These are phyloP conservation scores for Fusarium sp. DNA, from an alignment of 2,329 filamentous ascomycete genomes.

Conservation along the genomic window DNA sequence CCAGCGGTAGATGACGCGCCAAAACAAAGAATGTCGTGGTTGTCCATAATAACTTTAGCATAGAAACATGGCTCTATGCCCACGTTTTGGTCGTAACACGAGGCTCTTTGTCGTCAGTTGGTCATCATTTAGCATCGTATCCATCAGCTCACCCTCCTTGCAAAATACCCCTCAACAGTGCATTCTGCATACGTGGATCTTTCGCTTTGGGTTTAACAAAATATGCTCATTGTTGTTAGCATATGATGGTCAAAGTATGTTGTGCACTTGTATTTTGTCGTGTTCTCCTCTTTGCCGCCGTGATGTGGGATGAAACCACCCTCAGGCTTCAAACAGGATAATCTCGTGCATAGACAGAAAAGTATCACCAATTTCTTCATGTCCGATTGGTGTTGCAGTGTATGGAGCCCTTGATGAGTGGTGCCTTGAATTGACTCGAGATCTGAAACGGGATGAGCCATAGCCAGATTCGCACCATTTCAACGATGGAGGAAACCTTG, in stretches of 20 bases:
- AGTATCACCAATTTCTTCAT: background rate
- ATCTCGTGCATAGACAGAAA: background rate
- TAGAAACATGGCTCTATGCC: background rate
- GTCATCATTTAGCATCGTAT: conserved; percentile 27
- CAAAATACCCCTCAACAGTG: conserved; percentile 15
- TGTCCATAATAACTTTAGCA: background rate
- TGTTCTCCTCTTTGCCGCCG: background rate
- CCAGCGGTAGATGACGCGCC: background rate
- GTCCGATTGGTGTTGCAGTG: conserved; percentile 9
- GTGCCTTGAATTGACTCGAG: conserved; percentile 10
- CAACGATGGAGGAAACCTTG: conserved; percentile 22
- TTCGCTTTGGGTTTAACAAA: conserved; percentile 13
- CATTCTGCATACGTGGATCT: conserved; percentile 26
- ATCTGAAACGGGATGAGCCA: conserved; percentile 28
- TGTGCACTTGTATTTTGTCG: background rate
- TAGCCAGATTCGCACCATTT: conserved; percentile 12
- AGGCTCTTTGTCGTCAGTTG: conserved; percentile 17
- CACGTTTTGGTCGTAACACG: conserved; percentile 23
- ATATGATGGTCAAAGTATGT: background rate
- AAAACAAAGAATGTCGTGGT: background rate
- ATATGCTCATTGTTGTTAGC: background rate
- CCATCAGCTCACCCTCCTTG: conserved; percentile 23
- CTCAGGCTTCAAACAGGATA: conserved; percentile 15
- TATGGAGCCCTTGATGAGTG: background rate
- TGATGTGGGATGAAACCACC: conserved; percentile 10